Conservation (phyloP, 2,329 filamentous ascomycete genomes). For the Incumbomyces delicatus region DNA sequence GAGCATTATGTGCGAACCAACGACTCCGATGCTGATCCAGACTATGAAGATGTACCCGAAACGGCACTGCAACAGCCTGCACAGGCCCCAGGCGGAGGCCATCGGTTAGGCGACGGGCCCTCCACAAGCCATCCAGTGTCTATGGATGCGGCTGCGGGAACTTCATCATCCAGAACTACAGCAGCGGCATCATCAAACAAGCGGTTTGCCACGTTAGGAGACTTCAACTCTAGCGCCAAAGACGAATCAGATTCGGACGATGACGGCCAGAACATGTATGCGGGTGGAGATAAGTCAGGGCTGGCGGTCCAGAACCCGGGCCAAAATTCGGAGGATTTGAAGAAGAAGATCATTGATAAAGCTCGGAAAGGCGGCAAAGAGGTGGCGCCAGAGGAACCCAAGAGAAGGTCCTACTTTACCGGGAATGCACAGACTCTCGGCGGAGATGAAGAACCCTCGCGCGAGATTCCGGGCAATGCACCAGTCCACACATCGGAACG, state of each 20-base stretch:
- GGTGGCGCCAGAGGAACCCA: slow-evolving; percentile 11
- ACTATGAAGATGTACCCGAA: slow-evolving; percentile 21
- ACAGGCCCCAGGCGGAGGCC: slow-evolving; percentile 21
- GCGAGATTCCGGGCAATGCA: slow-evolving; percentile 44
- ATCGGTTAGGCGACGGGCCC: slow-evolving; percentile 26
- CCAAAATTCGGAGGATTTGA: slow-evolving; percentile 29
- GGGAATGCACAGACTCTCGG: slow-evolving; percentile 56
- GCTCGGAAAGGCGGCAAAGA: slow-evolving; percentile 28
- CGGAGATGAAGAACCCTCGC: slow-evolving; percentile 53
- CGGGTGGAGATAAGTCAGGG: slow-evolving; percentile 59
- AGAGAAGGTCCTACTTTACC: slow-evolving; percentile 40
- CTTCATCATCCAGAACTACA: slow-evolving; percentile 24
- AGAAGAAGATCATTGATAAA: slow-evolving; percentile 41
- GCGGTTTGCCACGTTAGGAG: slow-evolving; percentile 40
- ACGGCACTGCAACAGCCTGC: slow-evolving; percentile 5
- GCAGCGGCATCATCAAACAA: slow-evolving; percentile 29
- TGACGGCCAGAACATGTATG: slow-evolving; percentile 49
- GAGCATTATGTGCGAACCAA: slow-evolving; percentile 44
- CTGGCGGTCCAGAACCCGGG: slow-evolving; percentile 57
- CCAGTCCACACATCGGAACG: slow-evolving; percentile 36
- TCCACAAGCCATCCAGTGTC: slow-evolving; percentile 18
- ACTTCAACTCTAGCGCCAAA: slow-evolving; percentile 32
- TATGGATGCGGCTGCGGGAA: slow-evolving; percentile 23
- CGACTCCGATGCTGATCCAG: slow-evolving; percentile 17
- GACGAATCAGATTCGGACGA: slow-evolving; percentile 43